Base-by-base conservation (phyloP, 345 rosid genomes). In the Geranium rotundifolium region DNA sequence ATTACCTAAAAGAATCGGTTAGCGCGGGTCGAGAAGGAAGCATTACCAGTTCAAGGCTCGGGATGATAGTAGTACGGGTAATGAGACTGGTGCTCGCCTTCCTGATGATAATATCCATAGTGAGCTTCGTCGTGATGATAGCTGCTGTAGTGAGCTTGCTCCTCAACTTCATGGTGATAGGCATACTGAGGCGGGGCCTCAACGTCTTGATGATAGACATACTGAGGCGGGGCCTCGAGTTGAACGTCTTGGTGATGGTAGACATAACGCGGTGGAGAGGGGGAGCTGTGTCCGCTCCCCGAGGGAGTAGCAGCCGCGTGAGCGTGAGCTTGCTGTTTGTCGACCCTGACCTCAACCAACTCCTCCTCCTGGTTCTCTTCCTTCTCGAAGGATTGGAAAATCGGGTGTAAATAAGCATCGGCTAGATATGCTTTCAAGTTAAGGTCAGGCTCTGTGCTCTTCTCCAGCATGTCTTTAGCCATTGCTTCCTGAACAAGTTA, bases 331-430 rank as follows among this genome's bases (percentile, higher is more conserved):
- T 73, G 68, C n/a, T 63, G 79, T 73, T 71, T 79, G 27, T 86
- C 71, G 0, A 77, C 76, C 70, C 63, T 69, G 29, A 87, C 79
- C 68, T 83, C 87, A 13, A 76, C 78, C 58, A 59, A 18, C 72
- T 81, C 74, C 39, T 72, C 73, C 61, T 79, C 80, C 71, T 82
- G 84, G 37, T 73, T 34, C 41, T 34, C 41, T 34, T 34, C 41
- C 41, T 34, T 80, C 71, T 84, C 89, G 3, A 86, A 83, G 14
- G 97, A 69, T 15, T 60, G 89, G 82, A 93, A 93, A 75, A 93
- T 93, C 0, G 96, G 96, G 65, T 90, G 99, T 79, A 87, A 66
- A 83, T 90, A 93, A 13, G 99, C 97, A 65, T 93, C 97, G 2
- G 91, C 88, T 61, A 93, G 72, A 76, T 80, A 85, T 0, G 91